Base-by-base conservation (phyloP, 1,139 yeast genomes). In the Meyerozyma athensensis region DNA sequence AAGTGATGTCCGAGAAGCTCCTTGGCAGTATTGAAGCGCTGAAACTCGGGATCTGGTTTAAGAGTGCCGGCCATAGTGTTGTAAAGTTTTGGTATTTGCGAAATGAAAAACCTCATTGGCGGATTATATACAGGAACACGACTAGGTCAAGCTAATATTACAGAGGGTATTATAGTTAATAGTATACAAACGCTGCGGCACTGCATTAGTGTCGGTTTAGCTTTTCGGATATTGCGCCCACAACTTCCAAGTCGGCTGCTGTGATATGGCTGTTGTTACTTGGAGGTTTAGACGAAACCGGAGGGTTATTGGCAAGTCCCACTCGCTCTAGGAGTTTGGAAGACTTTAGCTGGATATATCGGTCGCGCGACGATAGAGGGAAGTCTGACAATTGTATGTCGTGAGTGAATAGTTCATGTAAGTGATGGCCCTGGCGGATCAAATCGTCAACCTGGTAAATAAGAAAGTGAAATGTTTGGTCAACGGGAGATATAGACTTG, bases 401-500 rank as follows among this genome's bases (percentile, higher is more conserved):
- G 14, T 32, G 32, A 2, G 51, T 45, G 35, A 72, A 49, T 40
- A 65, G 60, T n/a, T 46, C 48, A 40, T 63, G 63, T 7, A 74
- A 48, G 13, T 49, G 52, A 12, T 58, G 54, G 1, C 69, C 61
- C 42, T 72, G 74, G 2, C 55, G 52, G 1, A 72, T 55, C 36
- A 75, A 57, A 26, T 64, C 61, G 36, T 63, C 63, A 19, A 67
- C 65, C 41, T 74, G 74, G 26, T 54, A 52, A n/a, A 70, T 49
- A 30, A 72, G 44, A 47, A 65, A 79, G 46, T 65, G 65, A 19
- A 77, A 53, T 3, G 78, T 74, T 38, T 80, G 84, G 42, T 69
- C 70, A 18, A 79, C 50, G 3, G 85, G 84, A 1, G 69, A 58
- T 12, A 77, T 53, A n/a, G 65, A 53, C 33, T 63, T 63, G 32